A percentile compares a stretch with the other conserved stretches of the same genome.
Evolutionary conservation across 2,329 filamentous ascomycete species (phyloP).

Genomic region (Fonsecaea nubica): DNA sequence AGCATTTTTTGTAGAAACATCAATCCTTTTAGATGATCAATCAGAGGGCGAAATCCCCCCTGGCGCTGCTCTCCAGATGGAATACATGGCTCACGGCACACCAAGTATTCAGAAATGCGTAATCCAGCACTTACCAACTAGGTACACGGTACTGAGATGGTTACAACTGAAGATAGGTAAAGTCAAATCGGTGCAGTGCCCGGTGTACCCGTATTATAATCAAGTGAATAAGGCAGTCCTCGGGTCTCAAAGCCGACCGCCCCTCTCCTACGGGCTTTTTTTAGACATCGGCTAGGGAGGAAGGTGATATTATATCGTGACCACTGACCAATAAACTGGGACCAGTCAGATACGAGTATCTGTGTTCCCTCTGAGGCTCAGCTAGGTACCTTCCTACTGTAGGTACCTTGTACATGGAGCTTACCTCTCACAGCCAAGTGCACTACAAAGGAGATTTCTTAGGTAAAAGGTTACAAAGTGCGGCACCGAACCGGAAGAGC

Average conservation of each 20-base stretch:
- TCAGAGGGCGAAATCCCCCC: neutral
- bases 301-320: neutral
- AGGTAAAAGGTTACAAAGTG: conserved; percentile 17
- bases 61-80: neutral
- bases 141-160: no score
- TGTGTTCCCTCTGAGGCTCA: neutral
- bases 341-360: neutral
- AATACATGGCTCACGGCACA: neutral
- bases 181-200: no score
- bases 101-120: no score
- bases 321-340: no score
- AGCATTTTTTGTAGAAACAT: neutral
- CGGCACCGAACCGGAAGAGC: neutral
- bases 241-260: neutral
- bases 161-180: no score
- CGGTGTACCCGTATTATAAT: no score
- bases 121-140: no score
- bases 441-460: neutral
- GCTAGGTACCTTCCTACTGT: no score
- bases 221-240: neutral
- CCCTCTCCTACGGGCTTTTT: neutral
- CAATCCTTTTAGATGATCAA: neutral
- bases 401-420: neutral
- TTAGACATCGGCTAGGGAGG: neutral
- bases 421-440: conserved; percentile 7